Percentiles rank a stretch among this genome's conserved stretches.
Evolutionary conservation across 768 basidiomycete species (phyloP).

Genomic region (Lepiota venenata): DNA sequence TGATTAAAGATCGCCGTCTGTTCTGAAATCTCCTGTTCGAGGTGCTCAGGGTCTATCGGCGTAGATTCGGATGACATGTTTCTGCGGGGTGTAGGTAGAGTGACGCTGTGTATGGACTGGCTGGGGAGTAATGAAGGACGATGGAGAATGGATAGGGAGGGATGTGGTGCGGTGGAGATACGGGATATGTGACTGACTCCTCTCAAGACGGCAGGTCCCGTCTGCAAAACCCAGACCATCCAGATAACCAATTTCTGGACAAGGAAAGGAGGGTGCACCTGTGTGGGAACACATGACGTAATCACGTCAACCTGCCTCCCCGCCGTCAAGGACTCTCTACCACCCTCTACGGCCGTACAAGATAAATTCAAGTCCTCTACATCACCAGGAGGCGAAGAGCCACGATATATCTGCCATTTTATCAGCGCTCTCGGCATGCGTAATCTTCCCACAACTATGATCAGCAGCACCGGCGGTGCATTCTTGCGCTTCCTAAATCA

Average conservation of each 20-base stretch:
- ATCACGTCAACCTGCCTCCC: neutral
- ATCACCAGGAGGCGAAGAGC: no score
- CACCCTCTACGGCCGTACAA: no score
- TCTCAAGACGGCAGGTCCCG: constrained; percentile 5
- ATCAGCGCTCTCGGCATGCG: neutral
- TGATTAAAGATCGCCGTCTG: constrained; percentile 60
- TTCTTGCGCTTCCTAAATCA: no score
- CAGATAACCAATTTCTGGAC: neutral
- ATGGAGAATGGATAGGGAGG: neutral
- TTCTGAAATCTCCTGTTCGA: constrained; percentile 55
- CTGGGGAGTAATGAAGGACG: neutral
- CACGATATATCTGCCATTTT: no score
- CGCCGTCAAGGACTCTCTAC: no score
- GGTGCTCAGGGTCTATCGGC: constrained; percentile 14
- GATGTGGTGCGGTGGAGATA: neutral
- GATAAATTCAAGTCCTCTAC: no score
- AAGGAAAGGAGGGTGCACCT: no score
- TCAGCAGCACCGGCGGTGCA: no score
- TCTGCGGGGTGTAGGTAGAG: neutral
- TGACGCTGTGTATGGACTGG: no score
- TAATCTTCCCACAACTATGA: no score
- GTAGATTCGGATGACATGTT: neutral
- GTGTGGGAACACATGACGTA: neutral
- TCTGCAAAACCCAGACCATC: constrained; percentile 2
- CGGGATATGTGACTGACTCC: constrained; percentile 6